Conservation (phyloP, 768 basidiomycete genomes). For the Cystobasidium ongulense region DNA sequence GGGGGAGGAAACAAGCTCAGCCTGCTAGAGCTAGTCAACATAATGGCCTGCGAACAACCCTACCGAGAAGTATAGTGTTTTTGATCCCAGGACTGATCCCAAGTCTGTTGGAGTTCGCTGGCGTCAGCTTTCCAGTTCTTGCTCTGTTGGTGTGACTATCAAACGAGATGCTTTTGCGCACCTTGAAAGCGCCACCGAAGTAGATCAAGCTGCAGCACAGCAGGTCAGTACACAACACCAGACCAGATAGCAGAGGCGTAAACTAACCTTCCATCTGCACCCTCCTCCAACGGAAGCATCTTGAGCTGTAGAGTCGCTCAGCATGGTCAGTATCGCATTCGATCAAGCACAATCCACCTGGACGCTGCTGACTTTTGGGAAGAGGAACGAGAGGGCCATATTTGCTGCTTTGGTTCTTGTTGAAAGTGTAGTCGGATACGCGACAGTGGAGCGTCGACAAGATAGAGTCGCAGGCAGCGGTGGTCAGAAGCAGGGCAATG, state of each 20-base stretch:
- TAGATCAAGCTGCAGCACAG: neutral
- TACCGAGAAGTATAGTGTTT: slow-evolving; percentile 27
- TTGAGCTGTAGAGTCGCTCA: neutral
- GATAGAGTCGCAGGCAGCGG: no score
- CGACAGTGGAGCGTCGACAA: neutral
- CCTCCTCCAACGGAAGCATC: slow-evolving; percentile 18
- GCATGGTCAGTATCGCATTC: neutral
- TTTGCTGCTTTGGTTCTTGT: neutral
- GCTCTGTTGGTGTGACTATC: neutral
- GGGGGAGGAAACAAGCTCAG: neutral
- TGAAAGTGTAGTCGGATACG: neutral
- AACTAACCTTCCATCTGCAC: neutral
- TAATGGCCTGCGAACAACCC: neutral
- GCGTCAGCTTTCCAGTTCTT: neutral
- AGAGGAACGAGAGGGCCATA: neutral
- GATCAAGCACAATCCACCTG: neutral
- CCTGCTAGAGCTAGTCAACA: no score
- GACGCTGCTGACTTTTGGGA: neutral
- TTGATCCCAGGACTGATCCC: slow-evolving; percentile 24
- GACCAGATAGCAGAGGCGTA: neutral
- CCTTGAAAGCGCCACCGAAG: slow-evolving; percentile 32
- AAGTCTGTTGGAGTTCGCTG: neutral
- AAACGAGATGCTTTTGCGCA: neutral
- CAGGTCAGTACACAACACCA: neutral
- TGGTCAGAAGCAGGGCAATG: no score